These are phyloP conservation scores for Skeletonema marinoi DNA, from an alignment of 108 stramenopile species.

Conservation along the genomic window DNA sequence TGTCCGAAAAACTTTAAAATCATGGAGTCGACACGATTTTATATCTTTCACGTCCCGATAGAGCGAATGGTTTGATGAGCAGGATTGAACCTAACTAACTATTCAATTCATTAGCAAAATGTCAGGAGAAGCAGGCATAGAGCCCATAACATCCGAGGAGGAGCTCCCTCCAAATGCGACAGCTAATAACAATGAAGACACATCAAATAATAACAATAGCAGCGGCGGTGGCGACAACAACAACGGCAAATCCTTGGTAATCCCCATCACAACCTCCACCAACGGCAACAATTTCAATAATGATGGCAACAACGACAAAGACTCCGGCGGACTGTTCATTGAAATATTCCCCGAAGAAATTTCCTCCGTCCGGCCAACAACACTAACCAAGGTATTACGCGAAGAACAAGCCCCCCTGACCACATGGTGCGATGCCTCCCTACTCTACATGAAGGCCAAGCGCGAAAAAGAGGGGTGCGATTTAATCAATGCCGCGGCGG, in stretches of 20 bases:
- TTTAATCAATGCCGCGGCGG: slow-evolving; percentile 67
- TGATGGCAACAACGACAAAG: slow-evolving; percentile 7
- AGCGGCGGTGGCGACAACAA: neutral
- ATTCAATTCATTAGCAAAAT: neutral
- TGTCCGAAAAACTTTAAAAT: too few relatives aligned
- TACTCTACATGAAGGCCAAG: slow-evolving; percentile 68
- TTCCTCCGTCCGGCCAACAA: slow-evolving; percentile 54
- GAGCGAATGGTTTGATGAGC: too few relatives aligned
- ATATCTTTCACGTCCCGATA: too few relatives aligned
- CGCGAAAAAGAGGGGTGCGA: slow-evolving; percentile 58
- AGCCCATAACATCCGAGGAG: slow-evolving; percentile 37
- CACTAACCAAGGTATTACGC: slow-evolving; percentile 57
- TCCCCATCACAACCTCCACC: slow-evolving; percentile 66
- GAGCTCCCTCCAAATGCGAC: slow-evolving; percentile 20
- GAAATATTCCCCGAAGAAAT: slow-evolving; percentile 90
- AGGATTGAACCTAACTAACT: neutral
- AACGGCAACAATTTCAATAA: slow-evolving; percentile 25
- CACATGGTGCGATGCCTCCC: slow-evolving; percentile 72
- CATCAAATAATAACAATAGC: neutral
- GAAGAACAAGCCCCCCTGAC: slow-evolving; percentile 66
- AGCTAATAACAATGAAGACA: neutral
- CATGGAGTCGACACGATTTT: too few relatives aligned
- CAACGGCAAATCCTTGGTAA: slow-evolving; percentile 55
- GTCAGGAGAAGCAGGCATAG: slow-evolving; percentile 14
- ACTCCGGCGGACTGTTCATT: slow-evolving; percentile 53